A percentile compares a stretch with the other conserved stretches of the same genome.
phyloP scores from a whole-genome alignment of 352 stramenopile species.

The Globisporangium paroecandrum region DNA sequence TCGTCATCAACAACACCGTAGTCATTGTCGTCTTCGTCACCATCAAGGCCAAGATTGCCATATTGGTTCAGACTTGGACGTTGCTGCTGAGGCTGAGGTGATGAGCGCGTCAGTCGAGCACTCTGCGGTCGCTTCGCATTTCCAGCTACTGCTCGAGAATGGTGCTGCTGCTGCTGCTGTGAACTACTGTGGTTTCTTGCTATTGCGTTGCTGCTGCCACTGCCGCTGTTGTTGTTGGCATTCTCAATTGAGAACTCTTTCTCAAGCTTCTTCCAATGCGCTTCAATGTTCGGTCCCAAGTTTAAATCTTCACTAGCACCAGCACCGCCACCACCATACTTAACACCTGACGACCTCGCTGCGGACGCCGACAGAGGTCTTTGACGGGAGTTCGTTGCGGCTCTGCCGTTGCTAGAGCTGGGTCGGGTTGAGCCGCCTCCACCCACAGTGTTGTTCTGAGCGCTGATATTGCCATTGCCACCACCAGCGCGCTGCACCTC shows the following conservation, averaged over 20 bases:
- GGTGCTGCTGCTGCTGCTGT: background rate
- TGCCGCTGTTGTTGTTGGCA: background rate
- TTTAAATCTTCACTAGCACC: background rate
- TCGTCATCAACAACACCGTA: constrained; percentile 44
- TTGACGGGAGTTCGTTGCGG: background rate
- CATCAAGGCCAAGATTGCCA: background rate
- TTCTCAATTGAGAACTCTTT: constrained; percentile 27
- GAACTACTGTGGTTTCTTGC: background rate
- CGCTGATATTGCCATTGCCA: constrained; percentile 10
- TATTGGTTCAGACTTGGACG: background rate
- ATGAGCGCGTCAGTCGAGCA: constrained; percentile 21
- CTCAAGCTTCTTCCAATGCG: constrained; percentile 44
- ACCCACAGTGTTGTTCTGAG: background rate
- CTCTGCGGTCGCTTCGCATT: constrained; percentile 34
- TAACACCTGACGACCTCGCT: background rate
- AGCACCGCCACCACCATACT: background rate
- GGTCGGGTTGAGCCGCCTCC: background rate
- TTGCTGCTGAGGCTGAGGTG: background rate
- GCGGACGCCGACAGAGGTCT: constrained; percentile 30
- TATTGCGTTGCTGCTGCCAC: background rate
- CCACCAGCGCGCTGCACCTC: constrained; percentile 20
- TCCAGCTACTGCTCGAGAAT: background rate
- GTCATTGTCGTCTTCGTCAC: constrained; percentile 27
- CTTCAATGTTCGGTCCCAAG: constrained; percentile 23
- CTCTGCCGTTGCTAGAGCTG: background rate